phyloP scores from a whole-genome alignment of 2,329 filamentous ascomycete genomes.

The Fusarium secorum region DNA sequence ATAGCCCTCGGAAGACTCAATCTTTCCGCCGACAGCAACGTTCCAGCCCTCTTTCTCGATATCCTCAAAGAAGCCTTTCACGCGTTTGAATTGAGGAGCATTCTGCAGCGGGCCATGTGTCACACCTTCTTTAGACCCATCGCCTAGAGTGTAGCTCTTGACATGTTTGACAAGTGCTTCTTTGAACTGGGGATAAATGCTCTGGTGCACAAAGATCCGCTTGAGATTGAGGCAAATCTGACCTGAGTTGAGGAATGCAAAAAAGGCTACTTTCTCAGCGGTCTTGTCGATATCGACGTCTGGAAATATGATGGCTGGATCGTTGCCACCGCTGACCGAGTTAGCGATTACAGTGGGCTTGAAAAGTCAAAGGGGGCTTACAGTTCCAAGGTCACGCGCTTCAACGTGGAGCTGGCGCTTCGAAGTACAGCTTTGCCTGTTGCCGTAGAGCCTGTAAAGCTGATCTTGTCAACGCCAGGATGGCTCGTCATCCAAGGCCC shows the following conservation, averaged over 20 bases:
- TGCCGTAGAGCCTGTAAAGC: slow-evolving; percentile 67
- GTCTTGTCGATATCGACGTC: slow-evolving; percentile 60
- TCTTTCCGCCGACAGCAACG: slow-evolving; percentile 49
- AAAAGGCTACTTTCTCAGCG: slow-evolving; percentile 46
- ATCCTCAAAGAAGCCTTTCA: slow-evolving; percentile 55
- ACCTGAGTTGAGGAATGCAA: slow-evolving; percentile 64
- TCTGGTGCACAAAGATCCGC: slow-evolving; percentile 67
- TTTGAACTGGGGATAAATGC: slow-evolving; percentile 64
- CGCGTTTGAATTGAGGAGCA: slow-evolving; percentile 68
- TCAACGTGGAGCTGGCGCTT: slow-evolving; percentile 62
- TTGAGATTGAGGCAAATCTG: slow-evolving; percentile 54
- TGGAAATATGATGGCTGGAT: slow-evolving; percentile 64
- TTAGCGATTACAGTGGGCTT: slow-evolving; percentile 14
- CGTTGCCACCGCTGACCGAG: slow-evolving; percentile 57
- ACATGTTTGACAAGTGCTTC: slow-evolving; percentile 45
- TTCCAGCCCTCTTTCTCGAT: slow-evolving; percentile 54
- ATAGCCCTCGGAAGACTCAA: slow-evolving; percentile 53
- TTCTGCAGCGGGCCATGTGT: slow-evolving; percentile 70
- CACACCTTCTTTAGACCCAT: slow-evolving; percentile 46
- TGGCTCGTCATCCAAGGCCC: slow-evolving; percentile 66
- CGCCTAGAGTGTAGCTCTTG: slow-evolving; percentile 56
- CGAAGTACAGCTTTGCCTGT: slow-evolving; percentile 69
- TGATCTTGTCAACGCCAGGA: slow-evolving; percentile 67
- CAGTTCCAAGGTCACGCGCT: slow-evolving; percentile 69
- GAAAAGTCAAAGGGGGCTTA: not conserved